These are phyloP conservation scores for Zelopaecilomyces penicillatus DNA, from an alignment of 2,329 filamentous ascomycete species.

Conservation along the genomic window DNA sequence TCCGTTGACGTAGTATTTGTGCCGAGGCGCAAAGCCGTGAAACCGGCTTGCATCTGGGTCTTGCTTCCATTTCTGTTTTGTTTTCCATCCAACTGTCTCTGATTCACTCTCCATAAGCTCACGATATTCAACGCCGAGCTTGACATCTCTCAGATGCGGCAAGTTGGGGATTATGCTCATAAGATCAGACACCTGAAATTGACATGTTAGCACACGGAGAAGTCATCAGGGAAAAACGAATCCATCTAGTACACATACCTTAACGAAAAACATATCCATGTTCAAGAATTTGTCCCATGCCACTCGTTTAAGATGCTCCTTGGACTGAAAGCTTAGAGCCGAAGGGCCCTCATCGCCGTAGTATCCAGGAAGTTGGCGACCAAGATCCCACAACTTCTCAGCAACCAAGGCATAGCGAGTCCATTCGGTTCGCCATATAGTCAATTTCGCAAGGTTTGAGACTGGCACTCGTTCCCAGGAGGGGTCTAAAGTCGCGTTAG, in stretches of 20 bases:
- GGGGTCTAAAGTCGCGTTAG: conserved; percentile 35
- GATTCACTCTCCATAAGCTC: conserved; percentile 47
- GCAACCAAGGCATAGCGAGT: conserved; percentile 47
- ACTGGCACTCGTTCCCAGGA: conserved; percentile 50
- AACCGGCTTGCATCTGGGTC: conserved; percentile 47
- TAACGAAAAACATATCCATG: conserved; percentile 59
- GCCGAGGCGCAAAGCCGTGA: conserved; percentile 46
- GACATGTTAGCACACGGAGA: conserved; percentile 1
- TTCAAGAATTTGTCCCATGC: conserved; percentile 46
- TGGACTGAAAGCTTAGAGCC: conserved; percentile 32
- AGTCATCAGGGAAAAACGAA: background rate
- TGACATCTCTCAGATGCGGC: conserved; percentile 48
- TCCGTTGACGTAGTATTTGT: conserved; percentile 52
- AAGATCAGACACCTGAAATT: conserved; percentile 49
- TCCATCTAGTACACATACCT: conserved; percentile 33
- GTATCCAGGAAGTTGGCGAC: conserved; percentile 43
- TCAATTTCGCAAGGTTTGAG: conserved; percentile 44
- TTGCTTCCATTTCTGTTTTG: conserved; percentile 47
- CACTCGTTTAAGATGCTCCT: conserved; percentile 38
- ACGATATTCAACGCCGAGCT: conserved; percentile 49
- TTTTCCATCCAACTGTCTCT: conserved; percentile 32
- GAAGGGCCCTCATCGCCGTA: conserved; percentile 40
- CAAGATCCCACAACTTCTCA: conserved; percentile 42
- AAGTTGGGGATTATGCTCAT: conserved; percentile 49
- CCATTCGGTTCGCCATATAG: conserved; percentile 52